Base-by-base conservation (phyloP, 2,329 filamentous ascomycete species). In the Fusarium cyanostomum region DNA sequence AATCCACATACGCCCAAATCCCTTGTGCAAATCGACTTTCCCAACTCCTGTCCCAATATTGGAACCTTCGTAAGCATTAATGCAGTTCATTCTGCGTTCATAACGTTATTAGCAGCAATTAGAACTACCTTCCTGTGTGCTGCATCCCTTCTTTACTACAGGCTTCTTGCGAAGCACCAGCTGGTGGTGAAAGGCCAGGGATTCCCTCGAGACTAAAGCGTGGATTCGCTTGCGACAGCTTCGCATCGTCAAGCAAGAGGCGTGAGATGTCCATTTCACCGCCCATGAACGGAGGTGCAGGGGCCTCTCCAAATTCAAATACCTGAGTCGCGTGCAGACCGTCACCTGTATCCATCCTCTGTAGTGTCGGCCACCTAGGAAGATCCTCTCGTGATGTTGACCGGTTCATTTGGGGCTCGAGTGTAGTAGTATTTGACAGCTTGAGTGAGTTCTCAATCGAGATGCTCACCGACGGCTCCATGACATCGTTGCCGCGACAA, bases 221-320 rank as follows among this genome's bases (percentile, higher is more conserved):
- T 24, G 67, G 49, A 33, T 58, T 66, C 16, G 61, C 43, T 39
- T 69, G 73, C 8, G 59, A 53, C 4, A 73, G 53, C 55, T 77
- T 77, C 5, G 75, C 74, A 60, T 86, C 84, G 50, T 87, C 84
- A n/a, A 88, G 77, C 3, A 88, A 72, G 2, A 89, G 77, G 11
- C 86, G 80, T 13, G 84, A 85, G 41, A 88, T 86, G 48, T 86
- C 86, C 86, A 88, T 88, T 70, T 87, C 86, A 13, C 83, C 81
- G 4, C 78, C 78, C 42, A 79, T 72, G 51, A 80, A 76, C 3
- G 81, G 77, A 3, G 77, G 69, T 5, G 73, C 71, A 9, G 76
- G 69, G 7, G 71, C 67, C 38, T 84, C 82, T 33, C 71, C 73
- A 74, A 82, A 81, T 35, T 85, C 82, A 27, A 83, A 77, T 13